Base-by-base conservation (phyloP, 1,139 yeast species). In the Candida glucosophila region DNA sequence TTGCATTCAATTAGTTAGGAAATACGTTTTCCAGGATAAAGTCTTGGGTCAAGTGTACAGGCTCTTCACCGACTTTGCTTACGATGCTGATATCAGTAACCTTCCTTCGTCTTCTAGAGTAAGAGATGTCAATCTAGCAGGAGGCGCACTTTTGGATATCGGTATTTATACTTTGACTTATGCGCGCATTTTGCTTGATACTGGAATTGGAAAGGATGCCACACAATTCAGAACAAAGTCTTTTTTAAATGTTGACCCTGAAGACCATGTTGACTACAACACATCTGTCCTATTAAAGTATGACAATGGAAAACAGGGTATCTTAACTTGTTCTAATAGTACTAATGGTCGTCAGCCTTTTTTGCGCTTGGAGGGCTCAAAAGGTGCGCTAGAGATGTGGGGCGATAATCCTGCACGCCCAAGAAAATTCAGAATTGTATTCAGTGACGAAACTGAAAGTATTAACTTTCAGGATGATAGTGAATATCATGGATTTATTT, bases 101-200 rank as follows among this genome's bases (percentile, higher is more conserved):
- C 44, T 52, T n/a, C 54, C 58, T 14, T 17, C 36, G 3, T 27
- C 40, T 11, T 38, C 46, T 4, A 38, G 74, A 33, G 41, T 64
- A 27, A 54, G 64, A 33, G 59, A 68, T 40, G 60, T 57, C 12
- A 41, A 49, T 14, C 57, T 72, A 20, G 81, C 75, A 6, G 82
- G 77, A 8, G 80, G 82, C 18, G 73, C 77, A 0, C 43, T 73
- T 24, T 58, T 73, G 35, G 82, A 74, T 39, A 53, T 74, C 30
- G 81, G 82, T 2, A 61, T 74, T 23, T 75, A 75, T 38, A 55
- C 75, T 5, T 40, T 73, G 28, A 73, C 77, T 36, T 74, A 62
- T 33, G 49, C 55, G 12, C 47, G 72, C 30, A 40, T 62, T 10
- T 48, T 63, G 21, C 44, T 64, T 30, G 65, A 63, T 37, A 51